These are phyloP conservation scores for Eimeria mitis DNA, from an alignment of 169 alveolate species.

Conservation along the genomic window DNA sequence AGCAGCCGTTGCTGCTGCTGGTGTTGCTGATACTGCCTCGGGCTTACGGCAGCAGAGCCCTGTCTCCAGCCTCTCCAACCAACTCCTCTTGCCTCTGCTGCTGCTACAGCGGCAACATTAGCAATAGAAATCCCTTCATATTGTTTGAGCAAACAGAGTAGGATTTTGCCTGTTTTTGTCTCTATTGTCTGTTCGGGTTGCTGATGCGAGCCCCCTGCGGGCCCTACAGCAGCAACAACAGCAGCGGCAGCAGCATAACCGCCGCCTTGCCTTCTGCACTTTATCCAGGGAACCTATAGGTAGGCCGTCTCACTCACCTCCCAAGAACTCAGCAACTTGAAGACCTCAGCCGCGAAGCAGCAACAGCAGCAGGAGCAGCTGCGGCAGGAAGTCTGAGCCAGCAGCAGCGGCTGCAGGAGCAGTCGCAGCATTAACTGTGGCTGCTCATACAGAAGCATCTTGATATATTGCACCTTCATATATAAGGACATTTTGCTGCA, in stretches of 20 bases:
- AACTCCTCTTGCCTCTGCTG: background rate
- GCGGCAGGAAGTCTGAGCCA: background rate
- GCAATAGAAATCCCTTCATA: background rate
- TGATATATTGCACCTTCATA: background rate
- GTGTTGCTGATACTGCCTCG: conserved; percentile 9
- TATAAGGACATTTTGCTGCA: background rate
- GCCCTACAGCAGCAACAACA: conserved; percentile 8
- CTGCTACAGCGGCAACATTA: background rate
- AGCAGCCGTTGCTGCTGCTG: background rate
- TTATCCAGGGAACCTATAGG: background rate
- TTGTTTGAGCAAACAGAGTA: background rate
- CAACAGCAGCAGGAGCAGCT: background rate
- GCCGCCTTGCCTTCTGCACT: background rate
- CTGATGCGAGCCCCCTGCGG: background rate
- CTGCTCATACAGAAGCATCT: background rate
- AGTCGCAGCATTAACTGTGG: background rate
- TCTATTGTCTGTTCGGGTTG: background rate
- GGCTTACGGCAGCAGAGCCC: conserved; percentile 13
- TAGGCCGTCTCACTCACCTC: background rate
- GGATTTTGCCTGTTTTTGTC: background rate
- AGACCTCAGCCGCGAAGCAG: background rate
- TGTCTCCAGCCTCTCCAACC: background rate
- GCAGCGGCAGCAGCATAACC: background rate
- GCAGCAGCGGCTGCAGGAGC: conserved; percentile 7
- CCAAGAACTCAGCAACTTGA: background rate